These are phyloP conservation scores for Crotalaria pallida DNA, from an alignment of 306 rosid species.

Conservation along the genomic window DNA sequence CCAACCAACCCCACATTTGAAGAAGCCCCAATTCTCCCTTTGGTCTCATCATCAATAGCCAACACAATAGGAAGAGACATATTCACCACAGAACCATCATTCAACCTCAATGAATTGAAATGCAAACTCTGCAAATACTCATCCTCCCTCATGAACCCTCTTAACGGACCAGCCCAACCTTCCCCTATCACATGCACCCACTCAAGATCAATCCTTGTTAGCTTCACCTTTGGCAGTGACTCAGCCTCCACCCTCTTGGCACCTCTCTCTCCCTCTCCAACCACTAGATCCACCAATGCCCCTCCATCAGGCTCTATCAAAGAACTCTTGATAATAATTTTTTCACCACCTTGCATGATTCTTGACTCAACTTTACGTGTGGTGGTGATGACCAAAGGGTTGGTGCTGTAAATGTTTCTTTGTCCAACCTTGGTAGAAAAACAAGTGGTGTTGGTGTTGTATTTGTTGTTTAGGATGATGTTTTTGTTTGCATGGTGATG, in stretches of 20 bases:
- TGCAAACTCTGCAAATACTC: constrained; percentile 92
- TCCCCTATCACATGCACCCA: constrained; percentile 92
- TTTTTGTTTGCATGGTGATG: constrained; percentile 22
- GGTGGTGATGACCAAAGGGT: constrained; percentile 28
- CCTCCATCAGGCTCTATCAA: constrained; percentile 93
- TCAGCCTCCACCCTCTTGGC: constrained; percentile 45
- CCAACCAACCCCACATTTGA: constrained; percentile 59
- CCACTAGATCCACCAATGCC: constrained; percentile 66
- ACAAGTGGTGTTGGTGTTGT: not conserved
- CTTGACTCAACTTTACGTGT: constrained; percentile 9
- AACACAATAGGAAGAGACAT: constrained; percentile 96
- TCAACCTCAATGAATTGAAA: constrained; percentile 63
- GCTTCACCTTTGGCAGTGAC: constrained; percentile 50
- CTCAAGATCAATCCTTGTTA: constrained; percentile 73
- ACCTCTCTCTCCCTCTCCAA: constrained; percentile 49
- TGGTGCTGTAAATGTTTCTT: constrained; percentile 41
- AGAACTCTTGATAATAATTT: constrained; percentile 50
- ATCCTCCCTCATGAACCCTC: constrained; percentile 90
- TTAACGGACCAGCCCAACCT: constrained; percentile 94
- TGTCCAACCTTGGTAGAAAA: constrained; percentile 23
- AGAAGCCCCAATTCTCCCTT: constrained; percentile 51
- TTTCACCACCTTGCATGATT: constrained; percentile 26
- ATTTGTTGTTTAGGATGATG: not conserved
- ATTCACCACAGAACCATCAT: constrained; percentile 69
- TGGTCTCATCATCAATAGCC: constrained; percentile 74